Percentiles rank a stretch among this genome's conserved stretches.
These are phyloP conservation scores for Fusarium beomiforme DNA, from an alignment of 2,329 filamentous ascomycete species.

Conservation along the genomic window DNA sequence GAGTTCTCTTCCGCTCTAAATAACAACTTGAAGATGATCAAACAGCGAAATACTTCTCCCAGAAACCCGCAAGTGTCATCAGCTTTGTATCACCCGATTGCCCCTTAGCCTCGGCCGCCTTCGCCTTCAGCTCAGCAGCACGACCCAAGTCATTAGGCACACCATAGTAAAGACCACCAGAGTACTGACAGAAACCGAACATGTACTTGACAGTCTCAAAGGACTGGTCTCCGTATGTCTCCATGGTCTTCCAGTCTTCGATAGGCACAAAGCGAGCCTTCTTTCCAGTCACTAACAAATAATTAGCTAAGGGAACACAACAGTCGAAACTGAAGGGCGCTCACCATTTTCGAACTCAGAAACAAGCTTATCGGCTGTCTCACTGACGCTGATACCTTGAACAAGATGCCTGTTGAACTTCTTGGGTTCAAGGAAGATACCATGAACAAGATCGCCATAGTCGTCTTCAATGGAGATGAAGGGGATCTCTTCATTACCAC, in stretches of 20 bases:
- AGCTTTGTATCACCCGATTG: conserved; percentile 32
- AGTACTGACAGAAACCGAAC: conserved; percentile 50
- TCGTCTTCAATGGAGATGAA: conserved; percentile 54
- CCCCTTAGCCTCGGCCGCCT: conserved; percentile 42
- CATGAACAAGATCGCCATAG: conserved; percentile 58
- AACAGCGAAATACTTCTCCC: conserved; percentile 36
- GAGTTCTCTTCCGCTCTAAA: no score
- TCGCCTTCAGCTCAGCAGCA: conserved; percentile 44
- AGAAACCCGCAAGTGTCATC: conserved; percentile 40
- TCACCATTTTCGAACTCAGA: conserved; percentile 47
- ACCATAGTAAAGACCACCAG: conserved; percentile 48
- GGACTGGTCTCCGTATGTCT: conserved; percentile 46
- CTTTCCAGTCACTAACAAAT: conserved; percentile 43
- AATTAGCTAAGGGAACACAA: not conserved
- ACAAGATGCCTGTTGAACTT: conserved; percentile 50
- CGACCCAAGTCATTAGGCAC: conserved; percentile 40
- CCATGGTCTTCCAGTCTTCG: conserved; percentile 46
- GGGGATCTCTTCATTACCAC: conserved; percentile 49
- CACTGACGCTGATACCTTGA: conserved; percentile 51
- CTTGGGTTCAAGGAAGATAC: conserved; percentile 53
- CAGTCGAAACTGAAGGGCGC: not conserved
- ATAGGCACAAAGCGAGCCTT: conserved; percentile 46
- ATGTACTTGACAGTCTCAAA: conserved; percentile 51
- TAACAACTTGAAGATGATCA: not conserved
- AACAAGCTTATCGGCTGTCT: conserved; percentile 44